Evolutionary conservation across 306 rosid genomes (phyloP).

Genomic region (Malus orientalis): DNA sequence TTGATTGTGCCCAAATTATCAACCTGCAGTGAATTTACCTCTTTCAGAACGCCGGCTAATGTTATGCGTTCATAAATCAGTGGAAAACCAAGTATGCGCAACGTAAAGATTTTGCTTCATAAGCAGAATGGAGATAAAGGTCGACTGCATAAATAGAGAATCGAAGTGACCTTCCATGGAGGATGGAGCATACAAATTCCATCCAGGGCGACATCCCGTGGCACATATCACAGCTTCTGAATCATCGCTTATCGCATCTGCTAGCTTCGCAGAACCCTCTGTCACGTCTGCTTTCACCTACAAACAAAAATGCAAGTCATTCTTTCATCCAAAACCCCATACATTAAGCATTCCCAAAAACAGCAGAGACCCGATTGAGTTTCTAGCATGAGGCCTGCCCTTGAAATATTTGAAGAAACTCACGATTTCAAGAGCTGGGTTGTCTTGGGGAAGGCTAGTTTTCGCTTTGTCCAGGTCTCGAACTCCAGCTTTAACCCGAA

Average conservation of each 20-base stretch:
- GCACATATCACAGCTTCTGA: constrained; percentile 87
- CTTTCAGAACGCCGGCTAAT: background rate
- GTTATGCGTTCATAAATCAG: background rate
- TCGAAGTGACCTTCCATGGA: constrained; percentile 78
- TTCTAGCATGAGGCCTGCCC: background rate
- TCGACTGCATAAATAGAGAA: background rate
- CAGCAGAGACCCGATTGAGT: constrained; percentile 4
- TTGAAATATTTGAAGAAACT: constrained; percentile 16
- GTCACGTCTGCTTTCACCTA: constrained; percentile 91
- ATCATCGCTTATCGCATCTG: constrained; percentile 70
- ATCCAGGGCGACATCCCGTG: constrained; percentile 72
- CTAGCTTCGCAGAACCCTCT: constrained; percentile 74
- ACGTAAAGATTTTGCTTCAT: background rate
- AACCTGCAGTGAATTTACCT: constrained; percentile 40
- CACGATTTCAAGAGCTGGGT: constrained; percentile 74
- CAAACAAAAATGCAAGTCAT: constrained; percentile 9
- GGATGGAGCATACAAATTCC: constrained; percentile 92
- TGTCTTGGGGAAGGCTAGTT: constrained; percentile 33
- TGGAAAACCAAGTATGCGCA: background rate
- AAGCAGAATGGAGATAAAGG: background rate
- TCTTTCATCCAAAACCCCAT: background rate
- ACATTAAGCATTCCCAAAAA: background rate
- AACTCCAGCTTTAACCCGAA: constrained; percentile 82
- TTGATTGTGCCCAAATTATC: constrained; percentile 84
- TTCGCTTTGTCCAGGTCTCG: constrained; percentile 75